A percentile compares a stretch with the other conserved stretches of the same genome.
phyloP scores from a whole-genome alignment of 1,284 basidiomycete genomes.

The Ganoderma lingzhi region DNA sequence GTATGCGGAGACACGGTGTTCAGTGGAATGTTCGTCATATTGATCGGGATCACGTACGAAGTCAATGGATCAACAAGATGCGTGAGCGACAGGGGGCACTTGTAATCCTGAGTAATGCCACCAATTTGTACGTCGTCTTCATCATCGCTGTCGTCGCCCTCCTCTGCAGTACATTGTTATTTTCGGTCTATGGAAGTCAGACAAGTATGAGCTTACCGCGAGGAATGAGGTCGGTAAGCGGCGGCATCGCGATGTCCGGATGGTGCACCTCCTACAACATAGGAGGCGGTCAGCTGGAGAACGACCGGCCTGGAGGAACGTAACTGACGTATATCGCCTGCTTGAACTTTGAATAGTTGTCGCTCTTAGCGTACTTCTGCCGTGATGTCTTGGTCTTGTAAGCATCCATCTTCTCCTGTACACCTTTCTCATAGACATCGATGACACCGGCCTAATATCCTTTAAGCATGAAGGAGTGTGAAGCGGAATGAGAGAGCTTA shows the following conservation, averaged over 20 bases:
- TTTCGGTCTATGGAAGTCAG: conserved; percentile 9
- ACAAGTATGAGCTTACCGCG: conserved; percentile 56
- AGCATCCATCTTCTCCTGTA: conserved; percentile 51
- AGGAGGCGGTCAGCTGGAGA: not conserved
- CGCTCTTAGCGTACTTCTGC: conserved; percentile 75
- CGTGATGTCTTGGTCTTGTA: conserved; percentile 70
- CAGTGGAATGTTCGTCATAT: conserved; percentile 9
- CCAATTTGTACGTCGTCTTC: conserved; percentile 87
- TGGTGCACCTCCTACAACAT: conserved; percentile 68
- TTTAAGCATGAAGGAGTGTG: not conserved
- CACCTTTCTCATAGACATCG: conserved; percentile 53
- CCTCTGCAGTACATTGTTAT: conserved; percentile 52
- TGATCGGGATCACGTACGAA: conserved; percentile 58
- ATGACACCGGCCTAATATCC: conserved; percentile 54
- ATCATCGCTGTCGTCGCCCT: conserved; percentile 79
- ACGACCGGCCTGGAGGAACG: not conserved
- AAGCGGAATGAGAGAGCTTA: conserved; percentile 44
- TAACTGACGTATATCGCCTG: conserved; percentile 65
- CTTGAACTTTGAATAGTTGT: conserved; percentile 71
- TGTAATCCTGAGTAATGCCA: conserved; percentile 82
- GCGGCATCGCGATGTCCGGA: conserved; percentile 75
- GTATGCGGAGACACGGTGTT: conserved; percentile 19
- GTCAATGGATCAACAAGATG: conserved; percentile 75
- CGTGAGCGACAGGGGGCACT: conserved; percentile 79
- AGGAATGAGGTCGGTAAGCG: conserved; percentile 75